Evolutionary conservation across 1,139 yeast genomes (phyloP).

Genomic region (Saccharomyces pastorianus): DNA sequence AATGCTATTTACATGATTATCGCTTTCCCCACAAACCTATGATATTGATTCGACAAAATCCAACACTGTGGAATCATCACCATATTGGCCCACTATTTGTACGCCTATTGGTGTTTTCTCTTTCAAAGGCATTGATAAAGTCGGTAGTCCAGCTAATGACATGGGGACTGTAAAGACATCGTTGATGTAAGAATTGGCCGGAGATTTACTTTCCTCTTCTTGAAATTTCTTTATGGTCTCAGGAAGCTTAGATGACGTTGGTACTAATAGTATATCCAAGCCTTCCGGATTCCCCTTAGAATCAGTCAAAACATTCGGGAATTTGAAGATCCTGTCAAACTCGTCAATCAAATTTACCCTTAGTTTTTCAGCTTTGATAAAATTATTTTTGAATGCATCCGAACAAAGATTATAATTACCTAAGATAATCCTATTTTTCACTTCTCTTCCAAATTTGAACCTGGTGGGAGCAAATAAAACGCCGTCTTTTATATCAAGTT

Average conservation of each 20-base stretch:
- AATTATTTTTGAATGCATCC: constrained; percentile 65
- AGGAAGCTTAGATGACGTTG: constrained; percentile 62
- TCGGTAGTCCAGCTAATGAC: constrained; percentile 85
- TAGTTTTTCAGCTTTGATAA: constrained; percentile 62
- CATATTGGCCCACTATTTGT: constrained; percentile 80
- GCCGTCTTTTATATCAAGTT: constrained; percentile 33
- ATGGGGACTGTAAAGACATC: constrained; percentile 87
- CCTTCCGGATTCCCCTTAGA: constrained; percentile 23
- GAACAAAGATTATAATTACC: constrained; percentile 85
- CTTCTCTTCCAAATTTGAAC: constrained; percentile 65
- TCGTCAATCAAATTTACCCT: constrained; percentile 56
- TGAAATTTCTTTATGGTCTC: constrained; percentile 42
- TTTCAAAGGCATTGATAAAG: constrained; percentile 58
- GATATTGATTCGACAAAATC: constrained; percentile 24
- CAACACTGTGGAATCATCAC: constrained; percentile 62
- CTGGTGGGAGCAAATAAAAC: constrained; percentile 52
- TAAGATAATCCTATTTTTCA: constrained; percentile 67
- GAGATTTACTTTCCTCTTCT: constrained; percentile 33
- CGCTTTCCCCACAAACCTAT: constrained; percentile 19
- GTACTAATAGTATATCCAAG: constrained; percentile 69
- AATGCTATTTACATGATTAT: neutral
- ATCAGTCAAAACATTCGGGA: constrained; percentile 39
- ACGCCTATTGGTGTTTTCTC: constrained; percentile 48
- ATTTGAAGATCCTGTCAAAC: constrained; percentile 54
- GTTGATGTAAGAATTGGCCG: constrained; percentile 61